Conservation (phyloP, 2,329 filamentous ascomycete genomes). For the Fusarium equiseti region DNA sequence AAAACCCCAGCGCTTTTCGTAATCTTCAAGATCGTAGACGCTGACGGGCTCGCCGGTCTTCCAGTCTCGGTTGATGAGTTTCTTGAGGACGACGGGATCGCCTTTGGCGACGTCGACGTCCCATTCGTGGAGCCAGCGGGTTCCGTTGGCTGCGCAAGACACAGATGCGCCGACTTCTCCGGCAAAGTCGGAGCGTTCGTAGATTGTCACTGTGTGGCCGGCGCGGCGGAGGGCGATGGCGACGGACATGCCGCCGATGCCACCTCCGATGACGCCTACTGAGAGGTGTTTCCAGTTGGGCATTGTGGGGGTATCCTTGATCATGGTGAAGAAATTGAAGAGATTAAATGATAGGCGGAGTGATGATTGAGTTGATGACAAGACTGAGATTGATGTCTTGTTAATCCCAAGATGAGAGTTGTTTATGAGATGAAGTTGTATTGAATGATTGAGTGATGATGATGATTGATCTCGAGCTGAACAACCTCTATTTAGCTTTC, state of each 20-base stretch:
- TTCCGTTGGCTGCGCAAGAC: slow-evolving; percentile 77
- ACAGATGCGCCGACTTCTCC: slow-evolving; percentile 77
- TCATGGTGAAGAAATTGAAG: slow-evolving; percentile 7
- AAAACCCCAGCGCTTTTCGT: slow-evolving; percentile 73
- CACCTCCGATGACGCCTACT: slow-evolving; percentile 60
- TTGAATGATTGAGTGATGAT: background rate
- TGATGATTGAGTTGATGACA: background rate
- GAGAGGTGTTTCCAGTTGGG: slow-evolving; percentile 59
- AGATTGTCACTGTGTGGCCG: slow-evolving; percentile 68
- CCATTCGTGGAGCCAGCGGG: slow-evolving; percentile 78
- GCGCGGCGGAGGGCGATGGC: slow-evolving; percentile 61
- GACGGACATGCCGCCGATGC: slow-evolving; percentile 61
- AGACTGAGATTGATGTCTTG: background rate
- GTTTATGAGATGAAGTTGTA: background rate
- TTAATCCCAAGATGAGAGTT: background rate
- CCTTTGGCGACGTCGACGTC: slow-evolving; percentile 72
- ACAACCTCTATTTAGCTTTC: slow-evolving; percentile 38
- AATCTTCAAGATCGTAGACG: slow-evolving; percentile 73
- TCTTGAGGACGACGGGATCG: slow-evolving; percentile 73
- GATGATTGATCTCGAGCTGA: slow-evolving; percentile 8
- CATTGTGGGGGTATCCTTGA: slow-evolving; percentile 32
- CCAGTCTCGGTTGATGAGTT: slow-evolving; percentile 78
- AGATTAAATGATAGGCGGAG: background rate
- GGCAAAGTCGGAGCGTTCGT: slow-evolving; percentile 74
- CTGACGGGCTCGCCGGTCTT: slow-evolving; percentile 74